phyloP scores from a whole-genome alignment of 148 eudicot genomes.

The Persicaria tinctoria region DNA sequence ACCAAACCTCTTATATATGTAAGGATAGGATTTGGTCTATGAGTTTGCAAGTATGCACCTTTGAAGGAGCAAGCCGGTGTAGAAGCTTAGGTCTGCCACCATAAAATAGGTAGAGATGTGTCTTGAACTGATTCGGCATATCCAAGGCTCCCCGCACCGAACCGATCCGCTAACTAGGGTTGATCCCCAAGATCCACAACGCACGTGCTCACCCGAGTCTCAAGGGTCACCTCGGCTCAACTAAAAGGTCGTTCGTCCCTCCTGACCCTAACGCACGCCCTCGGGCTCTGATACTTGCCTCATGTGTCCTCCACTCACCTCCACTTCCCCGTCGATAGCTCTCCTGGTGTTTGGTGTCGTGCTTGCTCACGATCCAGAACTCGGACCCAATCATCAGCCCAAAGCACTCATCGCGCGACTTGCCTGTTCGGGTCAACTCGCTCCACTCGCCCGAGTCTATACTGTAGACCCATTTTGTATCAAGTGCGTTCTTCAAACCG shows the following conservation, averaged over 20 bases:
- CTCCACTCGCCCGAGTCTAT: constrained; percentile 39
- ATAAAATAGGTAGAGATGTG: background rate
- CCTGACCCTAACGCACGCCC: constrained; percentile 35
- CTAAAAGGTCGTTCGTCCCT: constrained; percentile 26
- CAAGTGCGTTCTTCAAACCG: constrained; percentile 53
- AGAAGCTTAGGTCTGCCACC: constrained; percentile 26
- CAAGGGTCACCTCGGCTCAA: constrained; percentile 34
- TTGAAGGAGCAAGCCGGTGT: constrained; percentile 31
- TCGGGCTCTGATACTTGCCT: constrained; percentile 38
- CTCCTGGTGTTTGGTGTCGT: constrained; percentile 58
- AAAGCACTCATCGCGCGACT: constrained; percentile 70
- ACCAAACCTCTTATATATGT: too few species aligned
- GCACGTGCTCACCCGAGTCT: constrained; percentile 33
- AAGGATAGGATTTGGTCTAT: constrained; percentile 23
- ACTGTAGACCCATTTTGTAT: constrained; percentile 44
- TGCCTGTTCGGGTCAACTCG: constrained; percentile 51
- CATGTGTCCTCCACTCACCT: constrained; percentile 38
- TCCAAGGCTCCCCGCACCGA: constrained; percentile 33
- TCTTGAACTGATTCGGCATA: constrained; percentile 35
- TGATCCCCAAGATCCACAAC: constrained; percentile 41
- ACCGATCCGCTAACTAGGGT: constrained; percentile 43
- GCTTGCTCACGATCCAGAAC: constrained; percentile 80
- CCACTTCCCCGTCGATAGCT: constrained; percentile 26
- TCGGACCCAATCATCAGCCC: constrained; percentile 55
- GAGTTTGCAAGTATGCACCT: constrained; percentile 43